Evolutionary conservation across 2,329 filamentous ascomycete species (phyloP).

Genomic region (Botrytis fragariae): DNA sequence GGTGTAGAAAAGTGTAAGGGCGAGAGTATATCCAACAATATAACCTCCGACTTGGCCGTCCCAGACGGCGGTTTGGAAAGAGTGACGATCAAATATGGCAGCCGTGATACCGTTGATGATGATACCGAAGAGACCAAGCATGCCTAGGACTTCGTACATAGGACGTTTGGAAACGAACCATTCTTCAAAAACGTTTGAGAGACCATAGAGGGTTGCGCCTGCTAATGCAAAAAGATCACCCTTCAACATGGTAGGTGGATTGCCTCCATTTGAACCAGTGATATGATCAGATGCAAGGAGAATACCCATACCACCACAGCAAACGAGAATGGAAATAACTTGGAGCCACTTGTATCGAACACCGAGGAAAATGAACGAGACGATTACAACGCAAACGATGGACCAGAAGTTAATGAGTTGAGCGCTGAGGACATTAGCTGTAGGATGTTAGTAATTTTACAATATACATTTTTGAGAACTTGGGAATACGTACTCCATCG

Average conservation of each 20-base stretch:
- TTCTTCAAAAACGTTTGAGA: conserved; percentile 90
- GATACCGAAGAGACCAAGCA: conserved; percentile 83
- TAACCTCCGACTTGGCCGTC: conserved; percentile 71
- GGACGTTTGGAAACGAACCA: conserved; percentile 86
- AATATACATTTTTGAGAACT: background rate
- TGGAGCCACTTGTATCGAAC: conserved; percentile 90
- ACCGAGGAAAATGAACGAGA: conserved; percentile 78
- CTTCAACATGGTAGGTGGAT: conserved; percentile 70
- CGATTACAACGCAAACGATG: conserved; percentile 83
- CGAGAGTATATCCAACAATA: conserved; percentile 84
- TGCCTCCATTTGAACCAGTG: conserved; percentile 68
- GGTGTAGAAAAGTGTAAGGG: conserved; percentile 81
- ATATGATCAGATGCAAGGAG: conserved; percentile 86
- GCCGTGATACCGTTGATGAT: conserved; percentile 90
- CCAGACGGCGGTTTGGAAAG: conserved; percentile 66
- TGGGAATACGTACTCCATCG: conserved; percentile 43
- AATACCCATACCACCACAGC: conserved; percentile 85
- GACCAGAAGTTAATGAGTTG: conserved; percentile 99
- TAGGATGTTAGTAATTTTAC: conserved; percentile 25
- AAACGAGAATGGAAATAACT: conserved; percentile 81
- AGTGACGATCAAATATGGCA: conserved; percentile 81
- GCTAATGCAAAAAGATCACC: conserved; percentile 90
- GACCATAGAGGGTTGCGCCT: conserved; percentile 86
- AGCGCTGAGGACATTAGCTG: conserved; percentile 83
- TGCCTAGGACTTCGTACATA: conserved; percentile 89